Evolutionary conservation across 306 rosid species (phyloP).

Genomic region (Trifolium repens): DNA sequence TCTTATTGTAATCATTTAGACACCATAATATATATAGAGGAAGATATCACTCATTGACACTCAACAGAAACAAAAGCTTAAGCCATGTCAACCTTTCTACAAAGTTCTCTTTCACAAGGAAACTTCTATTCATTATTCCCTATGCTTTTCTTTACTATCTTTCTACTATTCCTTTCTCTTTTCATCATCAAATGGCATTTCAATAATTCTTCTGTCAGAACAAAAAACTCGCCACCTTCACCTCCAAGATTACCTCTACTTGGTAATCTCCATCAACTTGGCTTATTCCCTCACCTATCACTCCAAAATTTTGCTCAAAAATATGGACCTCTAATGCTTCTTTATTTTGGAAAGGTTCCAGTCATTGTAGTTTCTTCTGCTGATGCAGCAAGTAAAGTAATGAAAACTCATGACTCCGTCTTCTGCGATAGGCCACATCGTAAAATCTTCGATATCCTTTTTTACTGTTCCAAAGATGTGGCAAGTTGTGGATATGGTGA

Average conservation of each 20-base stretch:
- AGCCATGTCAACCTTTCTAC: neutral
- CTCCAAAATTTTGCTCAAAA: conserved; percentile 13
- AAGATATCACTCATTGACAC: too few relatives aligned
- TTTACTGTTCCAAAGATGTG: conserved; percentile 6
- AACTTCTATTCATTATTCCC: neutral
- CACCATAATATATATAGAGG: too few relatives aligned
- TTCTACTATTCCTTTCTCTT: too few relatives aligned
- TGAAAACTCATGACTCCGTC: conserved; percentile 21
- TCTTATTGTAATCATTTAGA: too few relatives aligned
- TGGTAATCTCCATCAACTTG: conserved; percentile 31
- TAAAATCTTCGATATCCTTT: neutral
- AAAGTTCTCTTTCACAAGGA: neutral
- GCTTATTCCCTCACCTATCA: neutral
- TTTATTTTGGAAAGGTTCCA: conserved; percentile 11
- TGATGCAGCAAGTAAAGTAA: neutral
- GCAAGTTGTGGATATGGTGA: conserved; percentile 18
- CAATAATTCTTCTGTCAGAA: neutral
- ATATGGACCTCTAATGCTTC: conserved; percentile 36
- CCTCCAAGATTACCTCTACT: conserved; percentile 7
- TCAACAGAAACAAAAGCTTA: too few relatives aligned
- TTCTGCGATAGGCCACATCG: conserved; percentile 14
- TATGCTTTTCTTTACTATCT: neutral
- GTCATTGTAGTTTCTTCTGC: neutral
- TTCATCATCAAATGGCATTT: neutral
- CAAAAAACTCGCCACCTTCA: conserved; percentile 6